Evolutionary conservation across 352 stramenopile species (phyloP).

Genomic region (Blastocystis sp.): DNA sequence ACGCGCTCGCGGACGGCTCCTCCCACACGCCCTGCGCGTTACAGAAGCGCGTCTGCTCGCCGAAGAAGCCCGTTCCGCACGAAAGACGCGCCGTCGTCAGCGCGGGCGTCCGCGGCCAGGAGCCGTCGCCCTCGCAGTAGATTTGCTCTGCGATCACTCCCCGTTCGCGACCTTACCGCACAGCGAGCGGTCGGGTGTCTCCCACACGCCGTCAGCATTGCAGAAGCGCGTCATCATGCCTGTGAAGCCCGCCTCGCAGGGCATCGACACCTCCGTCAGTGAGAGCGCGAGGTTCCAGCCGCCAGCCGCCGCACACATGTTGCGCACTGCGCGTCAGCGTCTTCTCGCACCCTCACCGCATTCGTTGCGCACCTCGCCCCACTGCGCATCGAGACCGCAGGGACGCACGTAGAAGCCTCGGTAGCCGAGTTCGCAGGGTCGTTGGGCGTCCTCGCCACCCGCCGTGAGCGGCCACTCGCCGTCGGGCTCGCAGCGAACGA

Average conservation of each 20-base stretch:
- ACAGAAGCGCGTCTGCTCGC: constrained; percentile 11
- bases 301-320: neutral
- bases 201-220: constrained; percentile 25
- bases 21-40: constrained; percentile 11
- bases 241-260: constrained; percentile 18
- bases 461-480: neutral
- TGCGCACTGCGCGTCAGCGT: neutral
- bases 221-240: constrained; percentile 37
- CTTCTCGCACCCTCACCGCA: neutral
- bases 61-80: constrained; percentile 1
- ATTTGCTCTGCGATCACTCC: neutral
- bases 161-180: neutral
- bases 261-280: constrained; percentile 9
- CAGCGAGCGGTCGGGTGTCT: neutral
- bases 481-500: neutral
- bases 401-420: neutral
- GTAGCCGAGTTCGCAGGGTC: constrained; percentile 1
- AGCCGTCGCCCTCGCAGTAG: neutral
- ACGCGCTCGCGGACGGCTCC: neutral
- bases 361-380: neutral
- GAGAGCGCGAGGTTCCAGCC: neutral
- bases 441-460: neutral
- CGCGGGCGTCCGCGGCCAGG: constrained; percentile 36
- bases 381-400: constrained; percentile 21
- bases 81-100: neutral